These are phyloP conservation scores for Trichosporon coremiiforme DNA, from an alignment of 1,284 basidiomycete genomes.

Conservation along the genomic window DNA sequence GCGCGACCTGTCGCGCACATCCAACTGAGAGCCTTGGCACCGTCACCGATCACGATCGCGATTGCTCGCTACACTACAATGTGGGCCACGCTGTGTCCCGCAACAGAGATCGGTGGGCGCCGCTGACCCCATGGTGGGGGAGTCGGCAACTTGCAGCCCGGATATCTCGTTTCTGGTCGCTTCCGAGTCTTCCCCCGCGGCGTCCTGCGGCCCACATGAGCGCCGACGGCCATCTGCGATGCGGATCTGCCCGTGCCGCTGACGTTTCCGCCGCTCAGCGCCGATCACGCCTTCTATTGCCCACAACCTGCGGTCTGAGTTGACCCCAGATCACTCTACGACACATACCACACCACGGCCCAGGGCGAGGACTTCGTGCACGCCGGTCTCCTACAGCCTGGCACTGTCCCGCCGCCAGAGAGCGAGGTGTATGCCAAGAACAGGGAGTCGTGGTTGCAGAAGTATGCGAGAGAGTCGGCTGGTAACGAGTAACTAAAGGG, in stretches of 20 bases:
- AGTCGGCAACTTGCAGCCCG: not conserved
- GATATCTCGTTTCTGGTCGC: not conserved
- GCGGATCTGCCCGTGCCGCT: not conserved
- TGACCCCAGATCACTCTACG: constrained; percentile 7
- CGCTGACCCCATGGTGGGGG: not conserved
- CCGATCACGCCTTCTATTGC: no score
- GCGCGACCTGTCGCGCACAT: no score
- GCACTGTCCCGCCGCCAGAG: not conserved
- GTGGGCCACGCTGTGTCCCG: no score
- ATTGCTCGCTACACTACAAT: no score
- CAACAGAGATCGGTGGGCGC: not conserved
- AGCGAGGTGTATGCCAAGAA: not conserved
- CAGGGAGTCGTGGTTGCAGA: not conserved
- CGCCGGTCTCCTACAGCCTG: not conserved
- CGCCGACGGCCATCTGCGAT: not conserved
- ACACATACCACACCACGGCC: constrained; percentile 1
- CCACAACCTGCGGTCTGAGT: no score
- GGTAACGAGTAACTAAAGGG: not conserved
- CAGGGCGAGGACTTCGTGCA: constrained; percentile 7
- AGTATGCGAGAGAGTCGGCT: not conserved
- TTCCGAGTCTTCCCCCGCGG: not conserved
- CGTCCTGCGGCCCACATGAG: not conserved
- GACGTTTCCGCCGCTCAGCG: no score
- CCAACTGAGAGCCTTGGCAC: no score
- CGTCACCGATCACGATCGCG: no score